Base-by-base conservation (phyloP, 176 grass and related monocot genomes). In the Musa schizocarpa region DNA sequence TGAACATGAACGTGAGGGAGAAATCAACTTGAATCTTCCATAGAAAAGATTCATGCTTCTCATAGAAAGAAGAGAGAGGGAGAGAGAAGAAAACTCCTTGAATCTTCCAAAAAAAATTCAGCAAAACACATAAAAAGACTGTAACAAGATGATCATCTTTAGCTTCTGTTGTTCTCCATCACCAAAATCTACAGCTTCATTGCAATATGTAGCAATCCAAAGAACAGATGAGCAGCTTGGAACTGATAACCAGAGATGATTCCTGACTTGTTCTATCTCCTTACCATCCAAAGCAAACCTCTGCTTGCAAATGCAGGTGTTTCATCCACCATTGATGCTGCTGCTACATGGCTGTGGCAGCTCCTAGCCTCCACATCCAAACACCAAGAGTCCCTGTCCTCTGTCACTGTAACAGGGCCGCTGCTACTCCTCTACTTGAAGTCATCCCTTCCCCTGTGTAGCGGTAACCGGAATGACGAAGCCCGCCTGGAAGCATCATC, bases 241-340 rank as follows among this genome's bases (percentile, higher is more conserved):
- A 34, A 43, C 34, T 43, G 34, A 43, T 43, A 43, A 43, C 34
- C 34, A 43, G 34, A 11, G 53, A 62, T 63, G 23, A 43, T 81
- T 16, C 80, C 84, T 20, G 84, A 80, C 68, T 75, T 74, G 80
- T 74, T 88, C 80, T 75, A 71, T 26, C 89, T 87, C 8, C 88
- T 88, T 67, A 96, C 82, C 76, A 96, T 88, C 89, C 92, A 96
- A 3, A 85, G 84, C 84, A 96, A 79, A 0, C 89, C 92, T 54
- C 92, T 85, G 11, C 86, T 68, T 3, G 92, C 92, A 80, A 96
- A 92, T 0, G 92, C 87, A 48, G 86, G 82, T 26, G 89, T 53
- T 72, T 92, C 82, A 78, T 87, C 92, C 1, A 64, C 76, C 4
- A 81, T n/a, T 50, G 92, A 96, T 23, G 73, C 73, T 80, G 80